phyloP scores from a whole-genome alignment of 345 rosid species.

The Populus deltoides region DNA sequence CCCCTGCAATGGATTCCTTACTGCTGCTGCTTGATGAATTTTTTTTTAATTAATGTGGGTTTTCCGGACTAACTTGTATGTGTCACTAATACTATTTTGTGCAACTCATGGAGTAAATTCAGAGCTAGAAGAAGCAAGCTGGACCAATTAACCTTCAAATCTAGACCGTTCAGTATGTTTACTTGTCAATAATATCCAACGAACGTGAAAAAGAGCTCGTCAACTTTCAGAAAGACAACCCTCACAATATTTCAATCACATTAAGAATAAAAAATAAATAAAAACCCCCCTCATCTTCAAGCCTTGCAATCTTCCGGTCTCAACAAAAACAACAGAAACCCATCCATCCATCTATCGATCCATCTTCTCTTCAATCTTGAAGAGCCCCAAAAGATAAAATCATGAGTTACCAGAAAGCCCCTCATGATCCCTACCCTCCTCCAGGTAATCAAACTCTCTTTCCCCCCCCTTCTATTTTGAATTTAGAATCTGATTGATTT shows the following conservation, averaged over 20 bases:
- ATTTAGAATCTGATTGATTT: constrained; percentile 7
- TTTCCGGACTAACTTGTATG: no score
- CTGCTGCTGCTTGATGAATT: constrained; percentile 31
- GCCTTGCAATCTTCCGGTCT: neutral
- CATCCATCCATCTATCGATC: neutral
- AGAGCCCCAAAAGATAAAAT: neutral
- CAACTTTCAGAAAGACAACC: neutral
- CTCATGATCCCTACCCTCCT: constrained; percentile 58
- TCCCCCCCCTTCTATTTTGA: neutral
- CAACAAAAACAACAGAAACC: neutral
- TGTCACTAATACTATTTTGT: no score
- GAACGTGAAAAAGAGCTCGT: neutral
- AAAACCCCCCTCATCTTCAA: no score
- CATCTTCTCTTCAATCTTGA: neutral
- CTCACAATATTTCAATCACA: neutral
- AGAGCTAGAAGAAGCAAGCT: no score
- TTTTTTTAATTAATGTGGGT: constrained; percentile 29
- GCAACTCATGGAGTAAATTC: no score
- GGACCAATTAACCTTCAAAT: neutral
- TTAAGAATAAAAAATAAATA: neutral
- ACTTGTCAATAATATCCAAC: neutral
- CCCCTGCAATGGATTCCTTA: constrained; percentile 49
- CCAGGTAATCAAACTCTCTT: constrained; percentile 38
- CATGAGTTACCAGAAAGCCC: constrained; percentile 66
- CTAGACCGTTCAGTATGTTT: neutral